Base-by-base conservation (phyloP, 495 filamentous ascomycete species). In the Tuber umbilicatum region DNA sequence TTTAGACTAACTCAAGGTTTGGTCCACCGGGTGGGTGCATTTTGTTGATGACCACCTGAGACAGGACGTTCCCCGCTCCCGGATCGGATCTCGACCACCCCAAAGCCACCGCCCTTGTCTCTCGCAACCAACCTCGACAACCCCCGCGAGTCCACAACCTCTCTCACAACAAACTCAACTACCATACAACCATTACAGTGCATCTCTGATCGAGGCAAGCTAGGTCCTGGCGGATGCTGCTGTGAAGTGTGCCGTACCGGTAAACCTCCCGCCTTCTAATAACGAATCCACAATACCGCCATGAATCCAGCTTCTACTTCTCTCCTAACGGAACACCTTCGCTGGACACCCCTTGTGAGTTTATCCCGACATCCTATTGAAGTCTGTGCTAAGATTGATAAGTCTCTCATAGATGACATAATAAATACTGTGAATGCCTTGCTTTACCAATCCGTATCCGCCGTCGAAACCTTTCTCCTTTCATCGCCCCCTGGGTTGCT, bases 341-440 rank as follows among this genome's bases (percentile, higher is more conserved):
- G 92, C 76, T 97, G 97, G 80, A 94, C 95, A 2, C 95, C 95
- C 39, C 86, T 97, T 76, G 94, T 97, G 83, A 84, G 90, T 86
- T 71, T 72, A 37, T 37, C 72, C 72, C 39, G 31, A 68, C 60
- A 55, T 74, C 60, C 27, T 72, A 79, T 83, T 70, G 83, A 76
- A 45, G 19, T 31, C 69, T 35, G 69, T 73, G 68, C 75, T 71
- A 39, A 68, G 41, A 21, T n/a, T 14, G 21, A 47, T 39, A 79
- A 97, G 94, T 91, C 91, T 75, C 88, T 99, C 37, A 90, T 99
- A 82, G 95, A 99, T 87, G 95, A 98, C 82, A 92, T 99, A 76
- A 97, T 98, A 85, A 97, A 99, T 86, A 90, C 90, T 75, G 89
- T 97, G 80, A 98, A 98, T 86, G 91, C 92, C 73, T 86, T 97